Evolutionary conservation across 768 basidiomycete genomes (phyloP).

Genomic region (Suillus lakei): DNA sequence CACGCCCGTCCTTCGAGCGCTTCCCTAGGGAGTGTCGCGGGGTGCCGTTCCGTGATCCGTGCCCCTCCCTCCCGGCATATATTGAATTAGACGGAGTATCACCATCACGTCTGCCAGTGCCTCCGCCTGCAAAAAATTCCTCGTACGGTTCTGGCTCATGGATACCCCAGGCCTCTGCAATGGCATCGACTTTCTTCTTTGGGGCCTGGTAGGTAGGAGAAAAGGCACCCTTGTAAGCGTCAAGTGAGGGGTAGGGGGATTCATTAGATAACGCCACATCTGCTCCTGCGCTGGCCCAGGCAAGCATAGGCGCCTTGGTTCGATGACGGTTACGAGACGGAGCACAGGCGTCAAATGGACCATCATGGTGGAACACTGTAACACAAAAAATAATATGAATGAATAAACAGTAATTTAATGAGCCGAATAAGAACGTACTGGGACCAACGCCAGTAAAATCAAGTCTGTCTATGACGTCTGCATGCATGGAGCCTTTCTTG

Average conservation of each 20-base stretch:
- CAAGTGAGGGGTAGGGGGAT: conserved; percentile 56
- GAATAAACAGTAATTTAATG: not conserved
- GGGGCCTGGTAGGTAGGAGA: conserved; percentile 58
- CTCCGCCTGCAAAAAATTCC: conserved; percentile 86
- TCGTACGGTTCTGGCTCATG: conserved; percentile 92
- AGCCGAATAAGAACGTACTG: conserved; percentile 54
- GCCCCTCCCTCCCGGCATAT: conserved; percentile 65
- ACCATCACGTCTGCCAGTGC: conserved; percentile 51
- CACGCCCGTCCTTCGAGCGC: conserved; percentile 55
- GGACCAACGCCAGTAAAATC: conserved; percentile 86
- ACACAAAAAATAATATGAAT: conserved; percentile 18
- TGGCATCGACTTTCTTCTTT: conserved; percentile 87
- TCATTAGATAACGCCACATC: conserved; percentile 43
- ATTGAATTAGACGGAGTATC: conserved; percentile 70
- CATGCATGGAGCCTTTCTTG: conserved; percentile 81
- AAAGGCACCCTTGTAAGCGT: conserved; percentile 46
- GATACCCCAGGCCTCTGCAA: conserved; percentile 93
- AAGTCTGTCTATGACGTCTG: conserved; percentile 89
- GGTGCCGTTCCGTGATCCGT: conserved; percentile 39
- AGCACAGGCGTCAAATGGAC: conserved; percentile 90
- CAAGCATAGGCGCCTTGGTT: conserved; percentile 81
- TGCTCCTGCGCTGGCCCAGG: conserved; percentile 60
- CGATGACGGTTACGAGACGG: conserved; percentile 86
- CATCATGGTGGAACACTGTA: conserved; percentile 90
- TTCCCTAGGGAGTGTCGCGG: conserved; percentile 40